Conservation (phyloP, 2,329 filamentous ascomycete genomes). For the Colletotrichum caudatum region DNA sequence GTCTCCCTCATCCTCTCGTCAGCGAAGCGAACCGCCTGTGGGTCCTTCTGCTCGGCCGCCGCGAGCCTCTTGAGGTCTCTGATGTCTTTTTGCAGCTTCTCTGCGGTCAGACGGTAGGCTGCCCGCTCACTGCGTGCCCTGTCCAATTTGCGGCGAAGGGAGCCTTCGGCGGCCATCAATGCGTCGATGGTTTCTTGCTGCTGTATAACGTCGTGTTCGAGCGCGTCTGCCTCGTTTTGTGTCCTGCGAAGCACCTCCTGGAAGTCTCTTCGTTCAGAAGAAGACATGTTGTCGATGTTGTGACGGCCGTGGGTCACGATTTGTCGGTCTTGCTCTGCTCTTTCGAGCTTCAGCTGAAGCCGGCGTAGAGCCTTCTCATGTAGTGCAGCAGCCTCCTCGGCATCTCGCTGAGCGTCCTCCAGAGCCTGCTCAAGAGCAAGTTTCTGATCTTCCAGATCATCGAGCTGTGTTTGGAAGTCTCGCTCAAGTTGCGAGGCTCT, state of each 20-base stretch:
- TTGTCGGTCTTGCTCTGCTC: constrained; percentile 61
- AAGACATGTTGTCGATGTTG: constrained; percentile 45
- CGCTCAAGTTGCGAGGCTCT: constrained; percentile 55
- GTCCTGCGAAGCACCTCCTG: constrained; percentile 71
- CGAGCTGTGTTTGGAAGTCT: constrained; percentile 66
- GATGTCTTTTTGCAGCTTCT: constrained; percentile 66
- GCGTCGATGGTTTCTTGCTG: constrained; percentile 74
- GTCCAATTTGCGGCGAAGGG: constrained; percentile 76
- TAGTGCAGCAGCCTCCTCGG: constrained; percentile 59
- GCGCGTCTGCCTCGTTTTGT: constrained; percentile 73
- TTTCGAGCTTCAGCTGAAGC: constrained; percentile 63
- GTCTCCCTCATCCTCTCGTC: constrained; percentile 52
- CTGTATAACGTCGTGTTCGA: constrained; percentile 79
- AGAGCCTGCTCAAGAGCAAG: constrained; percentile 69
- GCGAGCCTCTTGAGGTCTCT: constrained; percentile 58
- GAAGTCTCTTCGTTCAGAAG: constrained; percentile 65
- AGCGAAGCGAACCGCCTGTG: constrained; percentile 47
- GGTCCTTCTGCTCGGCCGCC: constrained; percentile 49
- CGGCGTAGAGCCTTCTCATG: constrained; percentile 59
- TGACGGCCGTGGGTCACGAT: constrained; percentile 45
- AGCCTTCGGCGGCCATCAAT: constrained; percentile 66
- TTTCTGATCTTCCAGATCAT: constrained; percentile 70
- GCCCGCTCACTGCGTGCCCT: constrained; percentile 75
- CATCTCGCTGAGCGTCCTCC: constrained; percentile 64
- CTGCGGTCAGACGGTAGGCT: constrained; percentile 64